phyloP scores from a whole-genome alignment of 768 basidiomycete genomes.

The Russula olivacea region DNA sequence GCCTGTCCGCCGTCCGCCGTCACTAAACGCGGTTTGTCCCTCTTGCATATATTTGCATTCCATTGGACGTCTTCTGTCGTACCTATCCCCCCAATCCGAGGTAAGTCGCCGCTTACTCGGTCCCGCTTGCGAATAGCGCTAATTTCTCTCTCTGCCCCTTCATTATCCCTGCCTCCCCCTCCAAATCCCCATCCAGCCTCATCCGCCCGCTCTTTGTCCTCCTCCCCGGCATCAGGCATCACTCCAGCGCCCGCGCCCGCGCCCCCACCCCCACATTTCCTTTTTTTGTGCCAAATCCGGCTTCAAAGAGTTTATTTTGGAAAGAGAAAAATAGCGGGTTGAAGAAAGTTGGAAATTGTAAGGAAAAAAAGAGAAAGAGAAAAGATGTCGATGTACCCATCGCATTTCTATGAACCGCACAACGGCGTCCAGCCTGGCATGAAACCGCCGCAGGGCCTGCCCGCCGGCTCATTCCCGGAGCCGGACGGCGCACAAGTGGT shows the following conservation, averaged over 20 bases:
- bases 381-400: constrained; percentile 20
- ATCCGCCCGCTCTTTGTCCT: constrained; percentile 1
- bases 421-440: constrained; percentile 24
- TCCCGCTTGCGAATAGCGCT: constrained; percentile 4
- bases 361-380: not conserved
- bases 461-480: constrained; percentile 20
- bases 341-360: too few relatives aligned
- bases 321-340: too few relatives aligned
- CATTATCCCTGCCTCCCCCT: not conserved
- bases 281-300: not conserved
- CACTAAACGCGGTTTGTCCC: not conserved
- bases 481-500: constrained; percentile 17
- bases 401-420: constrained; percentile 23
- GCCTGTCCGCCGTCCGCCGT: too few relatives aligned
- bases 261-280: not conserved
- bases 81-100: not conserved
- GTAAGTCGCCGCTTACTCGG: not conserved
- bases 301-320: not conserved
- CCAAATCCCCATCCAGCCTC: not conserved
- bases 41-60: not conserved
- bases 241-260: not conserved
- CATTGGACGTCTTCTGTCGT: constrained; percentile 10
- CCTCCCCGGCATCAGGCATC: not conserved
- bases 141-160: not conserved
- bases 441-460: constrained; percentile 20